Conservation (phyloP, 2,329 filamentous ascomycete species). For the Parafenestella ontariensis region DNA sequence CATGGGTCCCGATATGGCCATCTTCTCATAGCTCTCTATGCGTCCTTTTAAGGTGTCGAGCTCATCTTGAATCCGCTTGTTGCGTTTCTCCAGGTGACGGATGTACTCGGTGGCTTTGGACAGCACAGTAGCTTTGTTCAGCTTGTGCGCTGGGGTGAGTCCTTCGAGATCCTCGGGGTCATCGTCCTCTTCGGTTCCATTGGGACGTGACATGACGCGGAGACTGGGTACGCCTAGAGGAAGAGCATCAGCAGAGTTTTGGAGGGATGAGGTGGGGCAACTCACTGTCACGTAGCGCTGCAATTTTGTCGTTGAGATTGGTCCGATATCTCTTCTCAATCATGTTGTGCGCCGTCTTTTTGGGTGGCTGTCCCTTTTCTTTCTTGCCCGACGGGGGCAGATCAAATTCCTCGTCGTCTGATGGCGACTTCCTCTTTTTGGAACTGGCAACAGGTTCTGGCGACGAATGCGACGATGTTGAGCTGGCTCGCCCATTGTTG, state of each 20-base stretch:
- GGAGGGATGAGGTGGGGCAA: neutral
- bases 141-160: slow-evolving; percentile 82
- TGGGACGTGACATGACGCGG: slow-evolving; percentile 73
- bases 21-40: slow-evolving; percentile 69
- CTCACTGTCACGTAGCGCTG: slow-evolving; percentile 80
- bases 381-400: slow-evolving; percentile 58
- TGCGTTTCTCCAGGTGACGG: slow-evolving; percentile 88
- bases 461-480: slow-evolving; percentile 64
- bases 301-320: slow-evolving; percentile 97
- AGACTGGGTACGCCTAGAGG: slow-evolving; percentile 74
- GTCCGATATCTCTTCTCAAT: slow-evolving; percentile 97
- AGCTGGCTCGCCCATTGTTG: slow-evolving; percentile 42
- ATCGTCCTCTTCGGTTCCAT: slow-evolving; percentile 72
- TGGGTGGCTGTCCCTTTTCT: slow-evolving; percentile 65
- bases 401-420: slow-evolving; percentile 66
- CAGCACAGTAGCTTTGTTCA: slow-evolving; percentile 97
- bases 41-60: slow-evolving; percentile 79
- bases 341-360: slow-evolving; percentile 98
- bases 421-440: slow-evolving; percentile 50
- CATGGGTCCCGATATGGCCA: slow-evolving; percentile 66
- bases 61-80: slow-evolving; percentile 81
- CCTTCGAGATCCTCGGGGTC: slow-evolving; percentile 78
- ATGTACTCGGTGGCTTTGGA: slow-evolving; percentile 98
- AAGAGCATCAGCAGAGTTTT: neutral
- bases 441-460: slow-evolving; percentile 58